Percentiles rank a stretch among this genome's conserved stretches.
These are phyloP conservation scores for Elsinoe perseae DNA, from an alignment of 2,329 filamentous ascomycete species.

Conservation along the genomic window DNA sequence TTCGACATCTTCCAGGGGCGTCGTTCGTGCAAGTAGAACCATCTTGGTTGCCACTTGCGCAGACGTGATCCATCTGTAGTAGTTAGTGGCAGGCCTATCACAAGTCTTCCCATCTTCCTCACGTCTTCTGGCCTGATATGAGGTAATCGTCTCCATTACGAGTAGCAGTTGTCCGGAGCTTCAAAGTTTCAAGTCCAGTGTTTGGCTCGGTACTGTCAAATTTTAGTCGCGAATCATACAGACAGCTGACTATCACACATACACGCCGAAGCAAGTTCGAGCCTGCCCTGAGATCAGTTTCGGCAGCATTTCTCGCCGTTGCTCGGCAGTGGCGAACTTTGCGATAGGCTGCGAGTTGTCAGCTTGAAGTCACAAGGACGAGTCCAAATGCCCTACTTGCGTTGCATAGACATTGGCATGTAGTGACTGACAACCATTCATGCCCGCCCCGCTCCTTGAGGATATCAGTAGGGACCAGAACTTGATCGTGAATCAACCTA, in stretches of 20 bases:
- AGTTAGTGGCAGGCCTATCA: not conserved
- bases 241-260: conserved; percentile 16
- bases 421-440: conserved; percentile 57
- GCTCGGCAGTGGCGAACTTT: conserved; percentile 60
- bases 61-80: conserved; percentile 63
- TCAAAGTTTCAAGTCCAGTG: conserved; percentile 68
- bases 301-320: conserved; percentile 57
- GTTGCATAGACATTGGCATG: conserved; percentile 65
- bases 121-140: conserved; percentile 70
- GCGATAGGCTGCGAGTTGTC: conserved; percentile 46
- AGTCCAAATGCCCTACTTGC: conserved; percentile 39
- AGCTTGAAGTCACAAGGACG: not conserved
- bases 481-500: conserved; percentile 26
- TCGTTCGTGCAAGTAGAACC: conserved; percentile 73
- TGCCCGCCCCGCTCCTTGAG: conserved; percentile 59
- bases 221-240: too few relatives aligned
- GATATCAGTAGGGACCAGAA: conserved; percentile 13
- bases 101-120: not conserved
- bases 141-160: conserved; percentile 56
- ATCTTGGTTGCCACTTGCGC: conserved; percentile 77
- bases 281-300: conserved; percentile 64
- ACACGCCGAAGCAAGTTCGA: conserved; percentile 70
- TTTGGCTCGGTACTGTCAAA: conserved; percentile 73
- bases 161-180: conserved; percentile 57
- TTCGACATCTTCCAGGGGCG: conserved; percentile 55